phyloP scores from a whole-genome alignment of 192 early-diverging fungal genomes.

The Coemansia sp. region DNA sequence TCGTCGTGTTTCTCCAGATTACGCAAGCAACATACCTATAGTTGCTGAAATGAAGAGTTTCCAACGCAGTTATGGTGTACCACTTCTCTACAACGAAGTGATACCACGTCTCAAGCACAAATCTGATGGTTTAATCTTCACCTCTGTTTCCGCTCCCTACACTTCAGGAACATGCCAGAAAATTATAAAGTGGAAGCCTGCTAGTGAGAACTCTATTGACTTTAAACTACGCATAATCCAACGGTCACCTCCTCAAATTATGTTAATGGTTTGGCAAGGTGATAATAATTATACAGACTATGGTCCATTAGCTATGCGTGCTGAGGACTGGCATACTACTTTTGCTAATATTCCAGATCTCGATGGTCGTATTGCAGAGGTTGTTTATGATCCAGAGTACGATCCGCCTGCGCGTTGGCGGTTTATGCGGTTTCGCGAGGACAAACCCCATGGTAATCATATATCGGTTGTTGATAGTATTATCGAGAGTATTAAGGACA shows the following conservation, averaged over 20 bases:
- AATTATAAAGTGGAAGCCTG: constrained; percentile 87
- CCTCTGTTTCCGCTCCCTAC: constrained; percentile 63
- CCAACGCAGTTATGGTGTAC: constrained; percentile 63
- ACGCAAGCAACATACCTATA: constrained; percentile 2
- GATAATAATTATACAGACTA: constrained; percentile 40
- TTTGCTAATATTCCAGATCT: constrained; percentile 13
- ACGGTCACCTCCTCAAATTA: constrained; percentile 43
- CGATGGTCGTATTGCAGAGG: constrained; percentile 66
- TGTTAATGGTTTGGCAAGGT: constrained; percentile 57
- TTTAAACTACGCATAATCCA: constrained; percentile 56
- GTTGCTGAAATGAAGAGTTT: constrained; percentile 65
- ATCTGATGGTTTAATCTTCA: constrained; percentile 77
- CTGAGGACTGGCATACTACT: constrained; percentile 58
- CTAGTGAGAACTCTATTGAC: constrained; percentile 78
- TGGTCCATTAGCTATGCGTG: constrained; percentile 57
- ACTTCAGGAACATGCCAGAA: constrained; percentile 59
- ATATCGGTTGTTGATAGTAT: constrained; percentile 59
- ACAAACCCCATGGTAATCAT: constrained; percentile 77
- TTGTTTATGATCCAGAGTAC: constrained; percentile 56
- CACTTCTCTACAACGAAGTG: constrained; percentile 56
- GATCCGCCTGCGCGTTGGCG: constrained; percentile 57
- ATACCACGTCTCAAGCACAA: constrained; percentile 66
- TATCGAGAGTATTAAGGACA: constrained; percentile 69
- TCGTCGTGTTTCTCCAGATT: neutral
- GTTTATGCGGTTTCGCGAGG: constrained; percentile 76